Base-by-base conservation (phyloP, 2,329 filamentous ascomycete genomes). In the Exutisphaerella laricina region DNA sequence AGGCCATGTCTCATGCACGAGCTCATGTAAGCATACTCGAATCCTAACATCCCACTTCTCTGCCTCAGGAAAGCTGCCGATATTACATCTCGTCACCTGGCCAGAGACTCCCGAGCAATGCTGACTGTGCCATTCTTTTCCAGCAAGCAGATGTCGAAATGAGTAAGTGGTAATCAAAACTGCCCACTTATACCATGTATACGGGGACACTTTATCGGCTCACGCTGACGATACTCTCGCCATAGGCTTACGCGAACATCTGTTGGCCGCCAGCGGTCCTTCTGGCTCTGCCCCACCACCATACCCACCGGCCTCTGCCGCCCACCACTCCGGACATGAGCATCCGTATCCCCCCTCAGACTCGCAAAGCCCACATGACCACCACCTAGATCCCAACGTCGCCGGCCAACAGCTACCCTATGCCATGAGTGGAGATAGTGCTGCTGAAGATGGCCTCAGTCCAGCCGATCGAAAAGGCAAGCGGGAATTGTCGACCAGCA, bases 401-500 rank as follows among this genome's bases (percentile, higher is more conserved):
- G 70, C 74, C 6, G 74, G 75, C 45, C 54, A 68, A 39, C 62
- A 68, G 9, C 64, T 53, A 18, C 48, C 52, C 18, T 76, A 71
- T 59, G 59, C 60, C 58, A 72, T 78, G 61, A 70, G 66, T 37
- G 66, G 66, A 48, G 70, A 72, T 44, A 65, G 58, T 39, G 32
- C 18, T 16, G 70, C 53, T 68, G 71, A 73, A 31, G 70, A 68
- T 35, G 66, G 67, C 47, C 53, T 64, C 53, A 65, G 67, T 50
- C 57, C 53, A 30, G 60, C 66, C 47, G 70, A 85, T 50, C 78
- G 81, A 50, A 90, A 92, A 67, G 82, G 82, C 9, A 94, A 95
- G 67, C 79, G 92, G 41, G 90, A 96, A 68, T 71, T 98, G 48
- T 96, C 89, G 18, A 92, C 89, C 32, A 95, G 88, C 26, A 98